Evolutionary conservation across 2,329 filamentous ascomycete genomes (phyloP), one percentile per base, ranked within the genome.

Genomic region (Chaetomium sp.): DNA sequence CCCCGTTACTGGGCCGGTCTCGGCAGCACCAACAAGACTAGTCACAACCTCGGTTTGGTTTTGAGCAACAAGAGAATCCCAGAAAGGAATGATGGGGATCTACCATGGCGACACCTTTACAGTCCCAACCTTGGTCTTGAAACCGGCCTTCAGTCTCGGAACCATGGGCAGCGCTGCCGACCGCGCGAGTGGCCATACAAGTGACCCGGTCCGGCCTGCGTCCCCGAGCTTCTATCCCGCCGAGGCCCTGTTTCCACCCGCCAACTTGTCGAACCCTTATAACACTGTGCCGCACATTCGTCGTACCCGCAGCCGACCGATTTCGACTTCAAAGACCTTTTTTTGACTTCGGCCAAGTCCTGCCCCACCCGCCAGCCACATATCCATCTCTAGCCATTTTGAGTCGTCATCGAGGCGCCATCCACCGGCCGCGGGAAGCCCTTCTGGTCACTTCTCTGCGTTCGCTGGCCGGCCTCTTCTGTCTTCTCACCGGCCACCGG

Each of bases 111-210:
- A 64, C 50, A 62, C 63, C 35, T 31, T 31, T 49, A 47, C 47
- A 57, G 61, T 62, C 53, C 64, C 68, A 67, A 68, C 53, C 21
- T 54, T 64, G 61, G 68, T 60, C 62, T 64, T 71, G 70, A 70
- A 71, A 71, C 70, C 21, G 62, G 64, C 63, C 58, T 59, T 55
- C 51, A 25, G 62, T 60, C 64, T 65, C 59, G 67, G 65, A 62
- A 64, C 65, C 55, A 47, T 60, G 50, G 50, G 61, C 31, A 42
- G 35, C 55, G 21, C 62, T 42, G 59, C 31, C 62, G 61, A 67
- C 63, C 67, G 53, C 55, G 63, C 64, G 56, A 60, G 61, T 58
- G 62, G 62, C 67, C 65, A 45, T 50, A 60, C 57, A 49, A 63
- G 64, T 51, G 57, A 61, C 51, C 66, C 53, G 53, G 35, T 31